phyloP scores from a whole-genome alignment of 352 stramenopile genomes.

The Phytopythium mirpurense region DNA sequence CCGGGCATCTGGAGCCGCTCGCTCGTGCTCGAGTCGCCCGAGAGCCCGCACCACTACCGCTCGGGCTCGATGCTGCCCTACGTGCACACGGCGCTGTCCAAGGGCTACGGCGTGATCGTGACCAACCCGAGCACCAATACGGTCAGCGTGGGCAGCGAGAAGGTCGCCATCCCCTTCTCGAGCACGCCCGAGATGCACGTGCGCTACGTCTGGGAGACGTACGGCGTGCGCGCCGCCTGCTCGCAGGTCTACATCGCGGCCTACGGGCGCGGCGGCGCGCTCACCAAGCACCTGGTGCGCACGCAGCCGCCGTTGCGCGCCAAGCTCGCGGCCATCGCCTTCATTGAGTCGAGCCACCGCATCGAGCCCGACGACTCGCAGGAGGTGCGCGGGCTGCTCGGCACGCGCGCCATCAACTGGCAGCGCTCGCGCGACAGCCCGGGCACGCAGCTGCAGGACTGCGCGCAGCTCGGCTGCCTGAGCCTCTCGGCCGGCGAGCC shows the following conservation, averaged over 20 bases:
- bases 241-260: constrained; percentile 78
- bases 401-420: constrained; percentile 78
- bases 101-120: constrained; percentile 79
- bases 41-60: constrained; percentile 72
- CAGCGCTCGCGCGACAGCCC: constrained; percentile 65
- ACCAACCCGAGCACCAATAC: constrained; percentile 80
- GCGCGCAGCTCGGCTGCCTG: constrained; percentile 63
- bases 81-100: constrained; percentile 68
- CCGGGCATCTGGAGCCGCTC: constrained; percentile 83
- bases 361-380: constrained; percentile 57
- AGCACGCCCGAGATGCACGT: constrained; percentile 76
- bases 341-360: constrained; percentile 80
- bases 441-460: constrained; percentile 65
- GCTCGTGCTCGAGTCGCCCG: constrained; percentile 66
- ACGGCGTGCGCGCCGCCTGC: constrained; percentile 58
- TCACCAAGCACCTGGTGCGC: constrained; percentile 74
- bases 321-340: constrained; percentile 69
- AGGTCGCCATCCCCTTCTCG: constrained; percentile 72
- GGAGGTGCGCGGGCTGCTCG: constrained; percentile 58
- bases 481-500: constrained; percentile 75
- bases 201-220: constrained; percentile 80
- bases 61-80: constrained; percentile 83
- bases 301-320: constrained; percentile 55
- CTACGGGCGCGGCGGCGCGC: constrained; percentile 61
- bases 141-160: constrained; percentile 59